These are phyloP conservation scores for Solioccasus polychromus DNA, from an alignment of 768 basidiomycete genomes.

Conservation along the genomic window DNA sequence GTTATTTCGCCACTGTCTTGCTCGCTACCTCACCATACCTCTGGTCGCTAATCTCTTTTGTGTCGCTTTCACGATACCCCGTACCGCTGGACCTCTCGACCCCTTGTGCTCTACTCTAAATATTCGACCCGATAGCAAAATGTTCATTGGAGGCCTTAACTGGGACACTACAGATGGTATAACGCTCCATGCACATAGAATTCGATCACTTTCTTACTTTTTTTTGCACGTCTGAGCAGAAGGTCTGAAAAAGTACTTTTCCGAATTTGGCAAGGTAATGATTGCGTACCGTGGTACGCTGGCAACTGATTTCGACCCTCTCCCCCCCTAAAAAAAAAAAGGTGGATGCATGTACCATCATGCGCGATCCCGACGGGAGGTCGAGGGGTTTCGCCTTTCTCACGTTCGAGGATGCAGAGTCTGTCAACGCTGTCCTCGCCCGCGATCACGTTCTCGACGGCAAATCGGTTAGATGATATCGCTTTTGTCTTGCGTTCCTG, in stretches of 20 bases:
- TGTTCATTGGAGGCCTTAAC: slow-evolving; percentile 88
- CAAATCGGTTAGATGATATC: slow-evolving; percentile 58
- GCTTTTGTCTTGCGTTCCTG: background rate
- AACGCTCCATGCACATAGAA: slow-evolving; percentile 27
- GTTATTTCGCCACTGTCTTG: slow-evolving; percentile 30
- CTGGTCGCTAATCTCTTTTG: slow-evolving; percentile 34
- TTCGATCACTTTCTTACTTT: slow-evolving; percentile 19
- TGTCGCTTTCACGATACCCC: slow-evolving; percentile 35
- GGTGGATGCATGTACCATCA: slow-evolving; percentile 81
- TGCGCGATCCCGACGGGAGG: slow-evolving; percentile 73
- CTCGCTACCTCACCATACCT: slow-evolving; percentile 34
- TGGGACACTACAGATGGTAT: slow-evolving; percentile 93
- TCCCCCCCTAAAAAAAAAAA: too few relatives aligned
- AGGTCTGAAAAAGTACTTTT: slow-evolving; percentile 68
- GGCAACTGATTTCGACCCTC: slow-evolving; percentile 11
- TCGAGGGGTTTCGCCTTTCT: slow-evolving; percentile 85
- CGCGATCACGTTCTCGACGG: slow-evolving; percentile 74
- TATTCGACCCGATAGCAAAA: slow-evolving; percentile 60
- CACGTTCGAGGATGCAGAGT: slow-evolving; percentile 68
- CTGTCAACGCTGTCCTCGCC: slow-evolving; percentile 62
- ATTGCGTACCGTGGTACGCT: background rate
- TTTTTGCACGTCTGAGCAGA: slow-evolving; percentile 39
- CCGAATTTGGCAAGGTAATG: slow-evolving; percentile 71
- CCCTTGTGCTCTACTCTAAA: slow-evolving; percentile 28
- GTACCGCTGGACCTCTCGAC: slow-evolving; percentile 34